Evolutionary conservation across 345 rosid genomes (phyloP), one percentile per base, ranked within the genome.

Genomic region (Populus alba): DNA sequence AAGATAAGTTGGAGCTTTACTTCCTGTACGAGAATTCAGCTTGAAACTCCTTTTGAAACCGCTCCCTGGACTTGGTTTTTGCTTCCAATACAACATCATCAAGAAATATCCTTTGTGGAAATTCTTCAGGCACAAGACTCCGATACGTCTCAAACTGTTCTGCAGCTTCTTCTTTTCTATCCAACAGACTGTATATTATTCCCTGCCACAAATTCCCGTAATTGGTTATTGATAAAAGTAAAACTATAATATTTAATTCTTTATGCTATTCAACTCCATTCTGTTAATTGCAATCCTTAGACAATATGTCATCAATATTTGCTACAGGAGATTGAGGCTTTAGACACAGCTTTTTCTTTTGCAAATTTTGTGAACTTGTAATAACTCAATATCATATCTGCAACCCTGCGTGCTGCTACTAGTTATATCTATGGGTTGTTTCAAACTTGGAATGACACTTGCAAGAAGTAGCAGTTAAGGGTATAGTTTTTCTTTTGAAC

Each of bases 41-140:
- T 85, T 83, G 83, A 80, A 88, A 90, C 66, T 90, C 89, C 83
- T 89, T 86, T 71, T 79, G 90, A 33, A 91, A 83, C 68, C 70
- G 82, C 74, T 88, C 89, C 75, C 82, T 79, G 35, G 99, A 83
- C 62, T 86, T 85, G 13, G 87, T 83, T 85, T 88, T 92, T 38
- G 99, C 96, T 59, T 86, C 92, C 79, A 90, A 57, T 3, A 90
- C 92, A 74, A 92, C 91, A 76, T 93, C 95, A 11, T 95, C 97
- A 7, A 95, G 91, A 81, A 88, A 93, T 66, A 91, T 85, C 78
- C 92, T 90, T 71, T 91, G 91, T 2, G 98, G 98, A 86, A 91
- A 92, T 85, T 95, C 98, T 65, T 89, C 92, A 11, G 97, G 99
- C 22, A 89, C 90, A 71, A 95, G 97, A 83, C 91, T 87, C 74